Evolutionary conservation across 2,329 filamentous ascomycete species (phyloP).

Genomic region (Fusarium austroafricanum): DNA sequence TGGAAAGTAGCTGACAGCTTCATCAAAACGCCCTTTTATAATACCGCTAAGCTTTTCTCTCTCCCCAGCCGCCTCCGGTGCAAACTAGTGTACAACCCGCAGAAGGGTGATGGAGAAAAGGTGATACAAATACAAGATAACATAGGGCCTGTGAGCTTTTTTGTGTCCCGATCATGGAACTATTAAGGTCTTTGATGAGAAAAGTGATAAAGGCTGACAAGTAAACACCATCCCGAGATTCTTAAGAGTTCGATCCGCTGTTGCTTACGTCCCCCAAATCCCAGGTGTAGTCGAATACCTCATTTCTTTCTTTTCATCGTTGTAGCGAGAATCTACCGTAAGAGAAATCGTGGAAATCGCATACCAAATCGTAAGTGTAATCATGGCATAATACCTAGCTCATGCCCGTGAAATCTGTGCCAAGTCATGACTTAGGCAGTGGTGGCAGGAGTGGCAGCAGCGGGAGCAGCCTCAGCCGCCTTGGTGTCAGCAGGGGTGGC

Average conservation of each 20-base stretch:
- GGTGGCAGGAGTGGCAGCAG: conserved; percentile 43
- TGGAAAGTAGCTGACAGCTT: conserved; percentile 19
- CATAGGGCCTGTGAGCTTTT: conserved; percentile 45
- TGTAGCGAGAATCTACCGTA: conserved; percentile 53
- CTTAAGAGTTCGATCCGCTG: conserved; percentile 45
- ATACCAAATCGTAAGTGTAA: conserved; percentile 55
- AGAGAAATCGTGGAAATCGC: conserved; percentile 55
- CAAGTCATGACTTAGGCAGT: conserved; percentile 49
- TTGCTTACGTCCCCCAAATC: conserved; percentile 43
- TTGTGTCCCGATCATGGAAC: conserved; percentile 46
- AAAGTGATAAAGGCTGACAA: conserved; percentile 45
- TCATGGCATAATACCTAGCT: conserved; percentile 43
- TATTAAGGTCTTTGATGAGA: conserved; percentile 49
- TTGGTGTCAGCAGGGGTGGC: conserved; percentile 9
- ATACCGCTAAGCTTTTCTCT: conserved; percentile 52
- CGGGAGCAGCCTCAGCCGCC: conserved; percentile 43
- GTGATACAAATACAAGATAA: conserved; percentile 52
- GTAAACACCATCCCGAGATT: conserved; percentile 45
- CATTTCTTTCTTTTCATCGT: conserved; percentile 45
- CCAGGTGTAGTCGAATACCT: conserved; percentile 44
- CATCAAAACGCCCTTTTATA: conserved; percentile 49
- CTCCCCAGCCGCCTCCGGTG: conserved; percentile 47
- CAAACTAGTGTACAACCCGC: conserved; percentile 54
- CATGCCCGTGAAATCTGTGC: conserved; percentile 44
- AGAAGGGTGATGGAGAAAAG: conserved; percentile 49